Conservation (phyloP, 1,284 basidiomycete genomes). For the Trametes polyzona region DNA sequence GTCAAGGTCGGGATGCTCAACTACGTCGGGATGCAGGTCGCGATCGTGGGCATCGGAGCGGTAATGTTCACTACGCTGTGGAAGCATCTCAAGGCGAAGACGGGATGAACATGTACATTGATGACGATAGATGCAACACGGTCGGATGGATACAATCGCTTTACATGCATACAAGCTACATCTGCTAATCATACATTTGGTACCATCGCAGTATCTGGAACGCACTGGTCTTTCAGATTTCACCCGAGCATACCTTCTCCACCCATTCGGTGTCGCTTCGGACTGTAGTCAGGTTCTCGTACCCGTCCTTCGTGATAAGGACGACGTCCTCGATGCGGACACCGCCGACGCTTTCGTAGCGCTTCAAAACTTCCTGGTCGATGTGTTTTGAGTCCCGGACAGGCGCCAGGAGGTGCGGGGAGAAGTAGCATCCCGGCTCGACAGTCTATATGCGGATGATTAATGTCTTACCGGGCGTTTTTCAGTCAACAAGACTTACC, state of each 20-base stretch:
- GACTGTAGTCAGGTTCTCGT: conserved; percentile 82
- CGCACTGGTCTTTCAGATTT: conserved; percentile 33
- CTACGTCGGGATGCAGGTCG: conserved; percentile 66
- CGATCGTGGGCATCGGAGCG: conserved; percentile 59
- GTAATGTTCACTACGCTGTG: conserved; percentile 59
- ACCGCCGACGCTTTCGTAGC: conserved; percentile 82
- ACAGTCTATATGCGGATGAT: conserved; percentile 42
- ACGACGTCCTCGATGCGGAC: conserved; percentile 92
- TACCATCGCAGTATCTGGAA: background rate
- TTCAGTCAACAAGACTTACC: conserved; percentile 46
- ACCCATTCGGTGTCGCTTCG: conserved; percentile 80
- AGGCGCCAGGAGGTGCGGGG: conserved; percentile 74
- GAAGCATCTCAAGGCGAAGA: conserved; percentile 69
- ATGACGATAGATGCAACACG: background rate
- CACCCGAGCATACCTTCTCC: conserved; percentile 76
- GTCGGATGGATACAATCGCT: background rate
- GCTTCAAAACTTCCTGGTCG: conserved; percentile 69
- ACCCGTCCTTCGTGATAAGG: conserved; percentile 65
- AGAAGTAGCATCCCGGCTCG: conserved; percentile 90
- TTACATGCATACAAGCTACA: background rate
- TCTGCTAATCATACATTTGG: background rate
- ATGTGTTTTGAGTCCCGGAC: conserved; percentile 72
- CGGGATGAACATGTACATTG: conserved; percentile 20
- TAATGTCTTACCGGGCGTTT: background rate
- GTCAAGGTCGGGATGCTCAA: conserved; percentile 66